These are phyloP conservation scores for Cryptococcus hybrid DNA, from an alignment of 1,284 basidiomycete species.

Conservation along the genomic window DNA sequence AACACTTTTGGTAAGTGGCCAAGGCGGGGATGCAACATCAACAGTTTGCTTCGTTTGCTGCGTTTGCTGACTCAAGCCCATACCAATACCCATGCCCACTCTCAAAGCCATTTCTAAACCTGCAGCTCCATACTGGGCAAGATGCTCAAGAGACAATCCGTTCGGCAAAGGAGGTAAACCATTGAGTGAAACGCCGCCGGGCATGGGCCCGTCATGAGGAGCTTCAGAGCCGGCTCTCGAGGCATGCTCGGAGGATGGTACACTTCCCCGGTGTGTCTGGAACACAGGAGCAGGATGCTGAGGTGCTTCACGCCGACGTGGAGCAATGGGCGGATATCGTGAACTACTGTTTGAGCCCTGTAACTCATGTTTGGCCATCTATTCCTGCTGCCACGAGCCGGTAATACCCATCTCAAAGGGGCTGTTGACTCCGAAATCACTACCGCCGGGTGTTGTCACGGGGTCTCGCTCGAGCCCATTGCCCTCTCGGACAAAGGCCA, in stretches of 20 bases:
- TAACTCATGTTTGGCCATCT: not conserved
- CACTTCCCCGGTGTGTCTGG: constrained; percentile 8
- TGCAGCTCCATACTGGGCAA: constrained; percentile 43
- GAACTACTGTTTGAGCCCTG: constrained; percentile 7
- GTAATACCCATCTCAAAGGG: constrained; percentile 31
- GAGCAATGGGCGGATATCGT: constrained; percentile 14
- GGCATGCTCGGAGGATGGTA: constrained; percentile 5
- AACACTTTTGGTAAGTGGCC: not conserved
- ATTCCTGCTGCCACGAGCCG: not conserved
- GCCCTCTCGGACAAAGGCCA: constrained; percentile 27
- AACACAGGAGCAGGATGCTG: constrained; percentile 14
- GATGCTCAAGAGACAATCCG: constrained; percentile 42
- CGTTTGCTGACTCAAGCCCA: constrained; percentile 10
- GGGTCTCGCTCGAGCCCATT: constrained; percentile 25
- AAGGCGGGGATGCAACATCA: not conserved
- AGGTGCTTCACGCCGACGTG: constrained; percentile 20
- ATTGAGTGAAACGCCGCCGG: constrained; percentile 11
- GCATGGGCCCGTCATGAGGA: constrained; percentile 10
- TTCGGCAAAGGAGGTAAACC: constrained; percentile 44
- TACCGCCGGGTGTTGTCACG: constrained; percentile 34
- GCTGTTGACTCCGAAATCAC: constrained; percentile 27
- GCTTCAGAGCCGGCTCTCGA: constrained; percentile 11
- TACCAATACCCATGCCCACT: constrained; percentile 51
- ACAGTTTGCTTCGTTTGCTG: constrained; percentile 4
- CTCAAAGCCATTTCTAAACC: constrained; percentile 51